A percentile compares a stretch with the other conserved stretches of the same genome.
phyloP scores from a whole-genome alignment of 2,329 filamentous ascomycete genomes.

The Trichoderma endophyticum region DNA sequence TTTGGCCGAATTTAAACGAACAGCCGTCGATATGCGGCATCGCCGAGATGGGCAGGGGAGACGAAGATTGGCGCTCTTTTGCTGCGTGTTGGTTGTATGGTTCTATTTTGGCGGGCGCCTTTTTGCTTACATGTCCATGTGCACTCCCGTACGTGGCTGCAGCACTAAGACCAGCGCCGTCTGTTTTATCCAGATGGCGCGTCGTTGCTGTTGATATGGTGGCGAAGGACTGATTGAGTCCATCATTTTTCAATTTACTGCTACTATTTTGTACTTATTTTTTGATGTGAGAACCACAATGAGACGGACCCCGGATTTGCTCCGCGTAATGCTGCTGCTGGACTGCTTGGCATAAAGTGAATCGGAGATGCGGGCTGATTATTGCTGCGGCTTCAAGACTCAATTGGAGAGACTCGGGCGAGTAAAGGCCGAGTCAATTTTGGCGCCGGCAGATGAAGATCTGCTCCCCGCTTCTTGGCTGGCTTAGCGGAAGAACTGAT shows the following conservation, averaged over 20 bases:
- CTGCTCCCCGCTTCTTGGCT: neutral
- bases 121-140: neutral
- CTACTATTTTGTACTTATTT: neutral
- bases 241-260: neutral
- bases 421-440: neutral
- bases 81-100: neutral
- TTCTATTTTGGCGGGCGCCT: neutral
- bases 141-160: neutral
- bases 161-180: neutral
- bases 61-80: neutral
- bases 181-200: neutral
- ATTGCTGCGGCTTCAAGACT: neutral
- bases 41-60: neutral
- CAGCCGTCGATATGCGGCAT: slow-evolving; percentile 3
- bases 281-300: neutral
- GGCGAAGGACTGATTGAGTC: neutral
- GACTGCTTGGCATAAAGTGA: neutral
- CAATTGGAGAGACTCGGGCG: neutral
- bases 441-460: slow-evolving; percentile 1
- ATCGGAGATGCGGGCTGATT: neutral
- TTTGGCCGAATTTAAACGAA: neutral
- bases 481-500: neutral
- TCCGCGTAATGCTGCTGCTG: neutral
- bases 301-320: neutral
- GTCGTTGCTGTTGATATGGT: neutral